These are phyloP conservation scores for Boletus sp. DNA, from an alignment of 768 basidiomycete genomes.

Conservation along the genomic window DNA sequence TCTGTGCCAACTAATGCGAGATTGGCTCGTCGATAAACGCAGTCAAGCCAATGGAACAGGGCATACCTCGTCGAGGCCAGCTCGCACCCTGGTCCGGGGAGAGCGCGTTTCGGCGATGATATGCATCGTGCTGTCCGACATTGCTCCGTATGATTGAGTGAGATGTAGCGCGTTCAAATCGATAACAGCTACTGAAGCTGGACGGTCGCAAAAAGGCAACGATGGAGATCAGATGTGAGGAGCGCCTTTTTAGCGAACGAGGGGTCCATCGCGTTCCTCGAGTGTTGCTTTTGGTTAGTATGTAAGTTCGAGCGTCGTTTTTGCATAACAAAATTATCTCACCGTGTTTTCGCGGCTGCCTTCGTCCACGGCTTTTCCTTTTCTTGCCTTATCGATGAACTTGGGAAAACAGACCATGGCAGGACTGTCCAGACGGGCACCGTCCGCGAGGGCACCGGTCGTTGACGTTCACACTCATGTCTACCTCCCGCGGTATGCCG, in stretches of 20 bases:
- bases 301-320: conserved; percentile 9
- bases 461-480: conserved; percentile 88
- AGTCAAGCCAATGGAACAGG: neutral
- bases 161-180: neutral
- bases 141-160: neutral
- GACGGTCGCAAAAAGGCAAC: neutral
- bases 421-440: conserved; percentile 18
- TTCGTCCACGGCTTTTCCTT: too few relatives aligned
- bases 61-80: conserved; percentile 30
- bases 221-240: neutral
- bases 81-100: conserved; percentile 17
- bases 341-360: conserved; percentile 9
- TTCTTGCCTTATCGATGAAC: too few relatives aligned
- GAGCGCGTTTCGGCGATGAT: conserved; percentile 5
- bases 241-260: neutral
- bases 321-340: conserved; percentile 18
- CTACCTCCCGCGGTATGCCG: conserved; percentile 76
- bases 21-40: neutral
- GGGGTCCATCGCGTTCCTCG: conserved; percentile 6
- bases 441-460: conserved; percentile 37
- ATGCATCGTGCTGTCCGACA: conserved; percentile 1
- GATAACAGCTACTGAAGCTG: neutral
- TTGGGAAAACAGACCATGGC: conserved; percentile 24
- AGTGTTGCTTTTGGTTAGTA: conserved; percentile 3
- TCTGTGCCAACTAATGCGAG: conserved; percentile 21